Conservation (phyloP, 257 asterid species). For the Solanum sitiens region DNA sequence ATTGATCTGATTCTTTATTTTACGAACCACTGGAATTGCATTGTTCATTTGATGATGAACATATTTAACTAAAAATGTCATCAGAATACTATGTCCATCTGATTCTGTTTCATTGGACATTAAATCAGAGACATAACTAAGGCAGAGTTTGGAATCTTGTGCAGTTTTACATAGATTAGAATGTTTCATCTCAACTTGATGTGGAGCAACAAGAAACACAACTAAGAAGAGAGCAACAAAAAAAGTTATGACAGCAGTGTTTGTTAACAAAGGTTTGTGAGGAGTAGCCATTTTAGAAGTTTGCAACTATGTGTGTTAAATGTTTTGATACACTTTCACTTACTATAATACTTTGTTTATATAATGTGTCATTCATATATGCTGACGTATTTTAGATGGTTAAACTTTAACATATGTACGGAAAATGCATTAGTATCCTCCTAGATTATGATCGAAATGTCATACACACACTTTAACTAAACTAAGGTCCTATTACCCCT, state of each 20-base stretch:
- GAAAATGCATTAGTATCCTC: too few relatives aligned
- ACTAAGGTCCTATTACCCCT: too few relatives aligned
- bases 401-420: neutral
- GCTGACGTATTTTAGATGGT: too few relatives aligned
- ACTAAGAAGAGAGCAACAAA: too few relatives aligned
- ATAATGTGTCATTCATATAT: neutral
- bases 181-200: too few relatives aligned
- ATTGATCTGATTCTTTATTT: slow-evolving; percentile 9
- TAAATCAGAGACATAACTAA: slow-evolving; percentile 6
- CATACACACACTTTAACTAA: too few relatives aligned
- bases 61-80: slow-evolving; percentile 13
- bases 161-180: neutral
- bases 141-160: slow-evolving; percentile 19
- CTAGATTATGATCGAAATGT: too few relatives aligned
- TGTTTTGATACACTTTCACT: neutral
- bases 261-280: too few relatives aligned
- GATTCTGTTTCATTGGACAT: neutral
- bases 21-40: neutral
- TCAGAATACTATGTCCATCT: neutral
- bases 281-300: neutral
- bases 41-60: slow-evolving; percentile 6
- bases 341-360: neutral
- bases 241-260: too few relatives aligned
- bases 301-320: neutral
- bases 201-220: too few relatives aligned